A percentile compares a stretch with the other conserved stretches of the same genome.
Evolutionary conservation across 2,329 filamentous ascomycete species (phyloP).

Genomic region (Elsinoe necatrix): DNA sequence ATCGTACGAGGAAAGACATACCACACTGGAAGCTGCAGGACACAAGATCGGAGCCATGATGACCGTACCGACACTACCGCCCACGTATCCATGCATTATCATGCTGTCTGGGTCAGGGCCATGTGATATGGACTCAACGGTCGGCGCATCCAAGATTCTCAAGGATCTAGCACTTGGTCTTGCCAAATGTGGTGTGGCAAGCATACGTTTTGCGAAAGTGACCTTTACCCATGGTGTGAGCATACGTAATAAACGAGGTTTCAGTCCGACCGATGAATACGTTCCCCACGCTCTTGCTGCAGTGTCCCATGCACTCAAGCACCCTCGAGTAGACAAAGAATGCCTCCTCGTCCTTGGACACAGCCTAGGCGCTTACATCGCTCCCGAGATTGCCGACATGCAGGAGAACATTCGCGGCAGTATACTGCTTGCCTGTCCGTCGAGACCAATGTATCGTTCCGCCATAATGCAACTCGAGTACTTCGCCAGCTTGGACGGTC

Average conservation of each 20-base stretch:
- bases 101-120: constrained; percentile 8
- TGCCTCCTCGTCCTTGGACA: background rate
- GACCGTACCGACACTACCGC: background rate
- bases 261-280: constrained; percentile 10
- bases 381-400: background rate
- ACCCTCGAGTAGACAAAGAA: background rate
- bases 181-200: background rate
- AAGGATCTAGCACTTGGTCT: constrained; percentile 7
- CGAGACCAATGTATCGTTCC: background rate
- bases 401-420: background rate
- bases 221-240: background rate
- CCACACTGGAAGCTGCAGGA: background rate
- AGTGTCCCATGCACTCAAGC: background rate
- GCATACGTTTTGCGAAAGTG: constrained; percentile 1
- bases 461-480: background rate
- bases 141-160: background rate
- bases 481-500: constrained; percentile 10
- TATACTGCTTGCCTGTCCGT: background rate
- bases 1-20: background rate
- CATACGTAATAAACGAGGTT: background rate
- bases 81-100: background rate
- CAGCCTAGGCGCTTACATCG: constrained; percentile 2
- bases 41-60: background rate
- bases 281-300: constrained; percentile 7
- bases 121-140: background rate